These are phyloP conservation scores for Plenodomus tracheiphilus DNA, from an alignment of 2,329 filamentous ascomycete species.

Conservation along the genomic window DNA sequence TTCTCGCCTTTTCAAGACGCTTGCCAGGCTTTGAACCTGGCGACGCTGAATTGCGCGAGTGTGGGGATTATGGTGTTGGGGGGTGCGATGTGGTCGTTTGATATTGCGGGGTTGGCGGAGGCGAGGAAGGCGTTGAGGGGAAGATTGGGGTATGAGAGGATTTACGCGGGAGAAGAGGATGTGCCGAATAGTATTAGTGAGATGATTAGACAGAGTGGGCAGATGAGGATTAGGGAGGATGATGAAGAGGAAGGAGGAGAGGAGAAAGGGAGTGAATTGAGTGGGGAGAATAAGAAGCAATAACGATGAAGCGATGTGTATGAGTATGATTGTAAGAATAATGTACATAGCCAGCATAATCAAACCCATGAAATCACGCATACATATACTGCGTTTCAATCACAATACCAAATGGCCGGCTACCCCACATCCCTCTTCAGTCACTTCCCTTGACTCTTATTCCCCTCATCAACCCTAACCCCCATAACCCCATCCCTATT, in stretches of 20 bases:
- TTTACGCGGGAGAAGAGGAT: slow-evolving; percentile 51
- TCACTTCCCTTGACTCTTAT: not conserved
- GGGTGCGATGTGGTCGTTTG: slow-evolving; percentile 73
- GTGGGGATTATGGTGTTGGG: slow-evolving; percentile 76
- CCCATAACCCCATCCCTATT: slow-evolving; percentile 75
- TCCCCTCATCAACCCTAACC: slow-evolving; percentile 43
- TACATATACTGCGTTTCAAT: too few relatives aligned
- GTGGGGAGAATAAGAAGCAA: slow-evolving; percentile 11
- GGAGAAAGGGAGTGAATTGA: not conserved
- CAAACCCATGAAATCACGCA: too few relatives aligned
- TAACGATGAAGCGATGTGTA: slow-evolving; percentile 15
- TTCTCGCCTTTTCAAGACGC: slow-evolving; percentile 73
- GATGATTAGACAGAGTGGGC: slow-evolving; percentile 46
- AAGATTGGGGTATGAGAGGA: slow-evolving; percentile 58
- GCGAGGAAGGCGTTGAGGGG: slow-evolving; percentile 61
- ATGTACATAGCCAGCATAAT: slow-evolving; percentile 19
- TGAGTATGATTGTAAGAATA: slow-evolving; percentile 25
- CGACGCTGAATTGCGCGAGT: slow-evolving; percentile 81
- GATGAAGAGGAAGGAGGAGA: slow-evolving; percentile 5
- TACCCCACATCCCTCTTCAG: too few relatives aligned
- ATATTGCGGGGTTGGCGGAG: slow-evolving; percentile 63
- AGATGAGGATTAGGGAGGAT: slow-evolving; percentile 44
- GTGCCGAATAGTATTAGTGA: slow-evolving; percentile 29
- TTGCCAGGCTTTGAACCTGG: slow-evolving; percentile 79
- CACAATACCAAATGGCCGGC: too few relatives aligned